These are phyloP conservation scores for Trypanosoma boissoni DNA, from an alignment of 208 protist genomes.

Conservation along the genomic window DNA sequence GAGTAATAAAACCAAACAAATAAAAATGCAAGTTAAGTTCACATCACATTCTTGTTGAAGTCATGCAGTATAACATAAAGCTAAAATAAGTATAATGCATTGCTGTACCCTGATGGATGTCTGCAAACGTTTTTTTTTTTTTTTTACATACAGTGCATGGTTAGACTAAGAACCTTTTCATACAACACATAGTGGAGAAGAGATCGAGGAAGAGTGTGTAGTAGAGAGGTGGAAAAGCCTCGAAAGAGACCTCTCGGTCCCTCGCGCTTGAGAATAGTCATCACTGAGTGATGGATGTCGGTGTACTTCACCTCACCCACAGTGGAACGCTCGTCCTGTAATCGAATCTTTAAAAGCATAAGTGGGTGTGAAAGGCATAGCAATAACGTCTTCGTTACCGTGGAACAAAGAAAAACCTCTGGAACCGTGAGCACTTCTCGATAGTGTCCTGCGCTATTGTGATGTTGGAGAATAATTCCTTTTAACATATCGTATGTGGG, in stretches of 20 bases:
- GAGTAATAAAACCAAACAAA: too few relatives aligned
- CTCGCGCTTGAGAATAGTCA: slow-evolving; percentile 55
- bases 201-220: slow-evolving; percentile 74
- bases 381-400: slow-evolving; percentile 58
- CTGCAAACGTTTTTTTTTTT: neutral
- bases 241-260: slow-evolving; percentile 66
- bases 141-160: slow-evolving; percentile 13
- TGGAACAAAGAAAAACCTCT: slow-evolving; percentile 76
- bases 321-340: slow-evolving; percentile 78
- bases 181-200: slow-evolving; percentile 76
- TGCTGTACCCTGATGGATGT: too few relatives aligned
- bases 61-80: too few relatives aligned
- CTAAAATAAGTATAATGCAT: too few relatives aligned
- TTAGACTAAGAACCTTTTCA: slow-evolving; percentile 57
- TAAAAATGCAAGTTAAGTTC: too few relatives aligned
- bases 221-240: slow-evolving; percentile 58
- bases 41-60: too few relatives aligned
- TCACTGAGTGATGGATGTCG: slow-evolving; percentile 41
- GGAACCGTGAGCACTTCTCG: slow-evolving; percentile 41
- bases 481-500: slow-evolving; percentile 87
- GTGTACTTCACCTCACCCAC: slow-evolving; percentile 57
- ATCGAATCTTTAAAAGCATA: slow-evolving; percentile 61
- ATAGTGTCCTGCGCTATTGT: neutral
- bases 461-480: slow-evolving; percentile 36
- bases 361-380: slow-evolving; percentile 75